Evolutionary conservation across 2,329 filamentous ascomycete genomes (phyloP), one percentile per base, ranked within the genome.

Genomic region (Scorias spongiosa): DNA sequence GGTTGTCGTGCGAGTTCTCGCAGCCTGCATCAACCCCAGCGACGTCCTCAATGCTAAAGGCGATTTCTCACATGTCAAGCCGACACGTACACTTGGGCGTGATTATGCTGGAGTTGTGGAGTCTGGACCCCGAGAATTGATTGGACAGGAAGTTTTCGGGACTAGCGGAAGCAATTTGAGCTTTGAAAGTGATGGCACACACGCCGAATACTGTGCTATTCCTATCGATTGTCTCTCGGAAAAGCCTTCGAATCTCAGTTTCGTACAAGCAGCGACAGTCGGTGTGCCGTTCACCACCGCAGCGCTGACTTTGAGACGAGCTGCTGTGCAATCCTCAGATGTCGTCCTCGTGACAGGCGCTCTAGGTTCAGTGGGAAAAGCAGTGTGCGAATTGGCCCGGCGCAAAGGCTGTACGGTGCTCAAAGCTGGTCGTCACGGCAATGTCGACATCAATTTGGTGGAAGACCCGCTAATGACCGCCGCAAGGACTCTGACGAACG

Each of bases 251-350:
- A 30, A 44, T 4, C 40, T 60, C 6, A 49, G 49, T 1, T 47
- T 53, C 10, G 39, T 46, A 2, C 54, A 60, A 39, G 58, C 58
- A 41, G 55, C 57, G 15, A 51, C 49, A 20, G 44, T 59, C 1
- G 57, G 57, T 2, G 51, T 54, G 12, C 54, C 56, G 2, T 59
- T 53, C 18, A 57, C 57, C 2, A 58, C 58, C 1, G 58, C 56
- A 5, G 40, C 48, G 17, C 39, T 56, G 5, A 50, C 51, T 38
- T 42, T 61, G 15, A 44, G 36, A 15, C 43, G 52, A 26, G 53
- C 54, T 8, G 40, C 45, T 9, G 51, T 47, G 1, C 46, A 44
- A 9, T 28, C 40, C 5, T 43, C 42, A 26, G 56, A 61, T 12
- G 46, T 43, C 2, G 56, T 61, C 2, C 49, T 60, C n/a, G 52